phyloP scores from a whole-genome alignment of 177 flowering plant genomes.

The Vitis hybrid region DNA sequence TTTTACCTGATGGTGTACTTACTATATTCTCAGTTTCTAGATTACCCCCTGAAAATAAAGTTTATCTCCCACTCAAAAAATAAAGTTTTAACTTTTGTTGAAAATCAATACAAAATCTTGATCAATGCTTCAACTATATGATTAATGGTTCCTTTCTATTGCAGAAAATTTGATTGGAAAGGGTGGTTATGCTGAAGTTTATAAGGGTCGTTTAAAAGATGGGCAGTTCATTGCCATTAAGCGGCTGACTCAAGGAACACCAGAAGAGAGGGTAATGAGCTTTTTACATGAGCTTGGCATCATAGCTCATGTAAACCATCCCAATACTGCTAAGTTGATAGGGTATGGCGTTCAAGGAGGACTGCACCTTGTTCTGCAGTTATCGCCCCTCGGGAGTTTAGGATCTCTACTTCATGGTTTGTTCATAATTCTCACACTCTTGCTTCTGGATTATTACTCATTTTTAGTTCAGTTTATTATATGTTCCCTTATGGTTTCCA shows the following conservation, averaged over 20 bases:
- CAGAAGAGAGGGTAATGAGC: slow-evolving; percentile 36
- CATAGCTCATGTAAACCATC: slow-evolving; percentile 68
- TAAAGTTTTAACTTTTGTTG: neutral
- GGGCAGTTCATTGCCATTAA: slow-evolving; percentile 61
- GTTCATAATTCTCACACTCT: slow-evolving; percentile 8
- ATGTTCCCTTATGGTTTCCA: slow-evolving; percentile 10
- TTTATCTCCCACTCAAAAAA: no score
- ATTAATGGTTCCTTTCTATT: slow-evolving; percentile 10
- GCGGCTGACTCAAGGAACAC: slow-evolving; percentile 46
- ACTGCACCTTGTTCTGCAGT: slow-evolving; percentile 49
- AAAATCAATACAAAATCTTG: neutral
- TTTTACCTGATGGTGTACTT: no score
- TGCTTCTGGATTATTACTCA: neutral
- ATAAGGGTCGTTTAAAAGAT: slow-evolving; percentile 47
- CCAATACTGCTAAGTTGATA: slow-evolving; percentile 59
- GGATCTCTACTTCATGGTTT: slow-evolving; percentile 53
- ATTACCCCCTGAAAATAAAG: no score
- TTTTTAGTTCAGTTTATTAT: neutral
- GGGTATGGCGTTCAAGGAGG: slow-evolving; percentile 66
- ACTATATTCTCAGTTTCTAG: no score
- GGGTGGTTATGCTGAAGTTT: slow-evolving; percentile 76
- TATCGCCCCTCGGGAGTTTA: slow-evolving; percentile 61
- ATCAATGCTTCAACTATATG: neutral
- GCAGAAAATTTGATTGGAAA: slow-evolving; percentile 62
- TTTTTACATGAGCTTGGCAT: slow-evolving; percentile 70